Evolutionary conservation across 1,139 yeast genomes (phyloP).

Genomic region (Taiozyma onychis): DNA sequence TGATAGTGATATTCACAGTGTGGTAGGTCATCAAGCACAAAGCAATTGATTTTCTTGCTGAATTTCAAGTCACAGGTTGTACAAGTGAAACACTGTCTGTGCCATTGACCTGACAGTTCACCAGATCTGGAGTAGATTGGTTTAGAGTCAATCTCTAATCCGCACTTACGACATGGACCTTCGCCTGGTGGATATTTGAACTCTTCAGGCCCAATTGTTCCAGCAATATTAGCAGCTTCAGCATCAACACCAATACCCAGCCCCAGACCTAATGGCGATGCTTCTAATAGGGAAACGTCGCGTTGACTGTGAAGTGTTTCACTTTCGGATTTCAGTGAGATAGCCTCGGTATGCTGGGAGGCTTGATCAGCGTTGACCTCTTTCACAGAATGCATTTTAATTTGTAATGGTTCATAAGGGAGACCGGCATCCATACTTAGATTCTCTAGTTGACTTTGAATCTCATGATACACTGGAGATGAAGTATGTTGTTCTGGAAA

Average conservation of each 20-base stretch:
- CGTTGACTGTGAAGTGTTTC: not conserved
- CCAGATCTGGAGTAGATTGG: conserved; percentile 70
- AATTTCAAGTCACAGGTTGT: conserved; percentile 51
- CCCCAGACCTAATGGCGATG: not conserved
- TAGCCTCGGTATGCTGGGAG: not conserved
- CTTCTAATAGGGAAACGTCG: not conserved
- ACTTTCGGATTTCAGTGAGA: not conserved
- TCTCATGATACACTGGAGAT: conserved; percentile 8
- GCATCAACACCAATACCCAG: not conserved
- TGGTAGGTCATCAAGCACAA: conserved; percentile 73
- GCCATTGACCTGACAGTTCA: conserved; percentile 93
- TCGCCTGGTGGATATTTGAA: conserved; percentile 48
- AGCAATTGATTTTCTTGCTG: conserved; percentile 63
- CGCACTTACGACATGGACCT: conserved; percentile 73
- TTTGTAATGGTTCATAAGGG: conserved; percentile 4
- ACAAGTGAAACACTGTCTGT: conserved; percentile 78
- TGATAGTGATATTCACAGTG: conserved; percentile 85
- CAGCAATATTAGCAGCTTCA: not conserved
- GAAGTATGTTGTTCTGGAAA: not conserved
- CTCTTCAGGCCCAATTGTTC: not conserved
- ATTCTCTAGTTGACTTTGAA: conserved; percentile 14
- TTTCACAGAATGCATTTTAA: conserved; percentile 11
- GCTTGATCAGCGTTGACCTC: conserved; percentile 1
- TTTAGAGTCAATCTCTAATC: conserved; percentile 39
- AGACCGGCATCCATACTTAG: conserved; percentile 7